Base-by-base conservation (phyloP, 148 eudicot genomes). In the Heliamphora exappendiculata region DNA sequence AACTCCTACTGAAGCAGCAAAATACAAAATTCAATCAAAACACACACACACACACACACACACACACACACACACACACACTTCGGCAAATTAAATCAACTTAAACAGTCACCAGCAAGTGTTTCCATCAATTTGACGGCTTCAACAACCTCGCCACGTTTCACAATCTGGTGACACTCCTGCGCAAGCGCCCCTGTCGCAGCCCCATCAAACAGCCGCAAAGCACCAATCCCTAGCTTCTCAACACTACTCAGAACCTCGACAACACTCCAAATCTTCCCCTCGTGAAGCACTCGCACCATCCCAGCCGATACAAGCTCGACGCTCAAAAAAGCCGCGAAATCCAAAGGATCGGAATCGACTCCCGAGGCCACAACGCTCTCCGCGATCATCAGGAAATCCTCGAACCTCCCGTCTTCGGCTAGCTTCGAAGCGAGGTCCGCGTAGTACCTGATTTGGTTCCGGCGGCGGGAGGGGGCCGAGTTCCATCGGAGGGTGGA, bases 371-470 rank as follows among this genome's bases (percentile, higher is more conserved):
- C 78, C 60, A 84, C 50, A 0, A 86, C 82, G 73, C 50, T 80
- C 62, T 89, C 91, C 16, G 81, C 87, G 50, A 91, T 71, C 78
- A 77, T 72, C 14, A 83, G 66, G 80, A 91, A 93, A 7, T 93
- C 93, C 12, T 83, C 79, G 74, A 89, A 86, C 74, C 81, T 72
- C 11, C 86, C 87, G 37, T 84, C 88, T 50, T 82, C 78, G 8
- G 87, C 87, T 53, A 88, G 87, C 74, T 78, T 84, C 2, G 96
- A 91, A 31, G 92, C 93, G 7, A 87, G 77, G 26, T 88, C 83
- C 33, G 93, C 88, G 68, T 79, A 84, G 76, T 83, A 64, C 34
- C 53, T 74, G 64, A 82, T 86, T 29, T 54, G 57, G 44, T 67
- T 72, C n/a, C 57, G 65, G 47, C 57, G 14, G 22, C 7, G 49